Conservation (phyloP, 257 asterid species). For the Gardenia jasminoides region DNA sequence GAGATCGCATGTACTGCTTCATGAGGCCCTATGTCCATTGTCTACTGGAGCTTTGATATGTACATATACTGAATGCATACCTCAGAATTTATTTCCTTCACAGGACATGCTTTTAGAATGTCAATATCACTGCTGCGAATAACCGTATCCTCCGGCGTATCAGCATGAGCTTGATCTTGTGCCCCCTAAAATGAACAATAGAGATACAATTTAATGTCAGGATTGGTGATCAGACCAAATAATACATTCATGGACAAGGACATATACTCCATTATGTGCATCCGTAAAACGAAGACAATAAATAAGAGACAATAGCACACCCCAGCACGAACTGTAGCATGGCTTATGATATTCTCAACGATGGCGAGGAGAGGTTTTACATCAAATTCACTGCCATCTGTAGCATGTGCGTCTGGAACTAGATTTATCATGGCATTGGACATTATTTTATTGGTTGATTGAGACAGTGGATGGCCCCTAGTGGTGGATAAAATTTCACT, state of each 20-base stretch:
- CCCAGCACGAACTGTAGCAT: slow-evolving; percentile 23
- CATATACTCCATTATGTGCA: neutral
- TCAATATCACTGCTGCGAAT: slow-evolving; percentile 37
- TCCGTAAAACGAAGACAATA: neutral
- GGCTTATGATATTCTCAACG: slow-evolving; percentile 59
- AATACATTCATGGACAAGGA: neutral
- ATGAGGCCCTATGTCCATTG: neutral
- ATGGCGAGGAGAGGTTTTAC: slow-evolving; percentile 51
- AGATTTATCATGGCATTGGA: slow-evolving; percentile 46
- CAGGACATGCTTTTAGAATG: slow-evolving; percentile 53
- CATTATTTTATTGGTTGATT: slow-evolving; percentile 24
- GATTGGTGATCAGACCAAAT: neutral
- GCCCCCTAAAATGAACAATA: slow-evolving; percentile 25
- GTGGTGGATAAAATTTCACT: neutral
- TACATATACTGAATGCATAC: slow-evolving; percentile 25
- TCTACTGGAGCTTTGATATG: neutral
- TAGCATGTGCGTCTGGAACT: slow-evolving; percentile 44
- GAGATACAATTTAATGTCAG: neutral
- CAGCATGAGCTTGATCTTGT: slow-evolving; percentile 24
- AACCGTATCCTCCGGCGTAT: slow-evolving; percentile 36
- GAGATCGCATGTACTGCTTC: neutral
- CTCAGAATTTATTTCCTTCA: slow-evolving; percentile 64
- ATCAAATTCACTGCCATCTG: slow-evolving; percentile 51
- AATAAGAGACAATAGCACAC: neutral
- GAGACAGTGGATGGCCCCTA: neutral